Conservation (phyloP, 1,139 yeast genomes). For the Wickerhamomyces sp. region DNA sequence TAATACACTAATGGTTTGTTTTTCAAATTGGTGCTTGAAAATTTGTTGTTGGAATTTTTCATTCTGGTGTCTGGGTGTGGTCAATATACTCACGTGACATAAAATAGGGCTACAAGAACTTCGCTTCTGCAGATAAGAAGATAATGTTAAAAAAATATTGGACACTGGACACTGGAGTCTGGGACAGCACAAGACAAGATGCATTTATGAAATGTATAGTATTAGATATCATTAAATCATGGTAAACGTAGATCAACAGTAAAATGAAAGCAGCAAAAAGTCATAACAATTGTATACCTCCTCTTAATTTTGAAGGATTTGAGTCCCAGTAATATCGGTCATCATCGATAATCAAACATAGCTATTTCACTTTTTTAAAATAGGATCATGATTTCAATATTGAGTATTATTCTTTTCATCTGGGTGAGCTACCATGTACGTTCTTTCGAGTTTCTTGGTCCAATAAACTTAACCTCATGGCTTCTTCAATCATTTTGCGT, state of each 20-base stretch:
- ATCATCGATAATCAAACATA: no score
- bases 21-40: constrained; percentile 1
- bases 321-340: neutral
- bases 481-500: constrained; percentile 81
- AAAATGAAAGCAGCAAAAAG: no score
- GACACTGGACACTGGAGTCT: no score
- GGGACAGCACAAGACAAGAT: no score
- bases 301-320: no score
- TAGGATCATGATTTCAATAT: no score
- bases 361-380: no score
- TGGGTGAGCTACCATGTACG: constrained; percentile 10
- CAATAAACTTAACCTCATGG: constrained; percentile 64
- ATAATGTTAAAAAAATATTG: neutral
- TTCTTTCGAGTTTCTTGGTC: constrained; percentile 58
- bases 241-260: no score
- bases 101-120: neutral
- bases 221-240: no score
- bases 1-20: neutral
- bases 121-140: neutral
- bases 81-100: constrained; percentile 1
- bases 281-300: no score
- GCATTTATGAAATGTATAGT: no score
- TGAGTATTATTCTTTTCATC: no score
- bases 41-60: constrained; percentile 5
- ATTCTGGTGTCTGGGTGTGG: constrained; percentile 6